Base-by-base conservation (phyloP, 2,329 filamentous ascomycete genomes). In the Cyphellophora europaea region DNA sequence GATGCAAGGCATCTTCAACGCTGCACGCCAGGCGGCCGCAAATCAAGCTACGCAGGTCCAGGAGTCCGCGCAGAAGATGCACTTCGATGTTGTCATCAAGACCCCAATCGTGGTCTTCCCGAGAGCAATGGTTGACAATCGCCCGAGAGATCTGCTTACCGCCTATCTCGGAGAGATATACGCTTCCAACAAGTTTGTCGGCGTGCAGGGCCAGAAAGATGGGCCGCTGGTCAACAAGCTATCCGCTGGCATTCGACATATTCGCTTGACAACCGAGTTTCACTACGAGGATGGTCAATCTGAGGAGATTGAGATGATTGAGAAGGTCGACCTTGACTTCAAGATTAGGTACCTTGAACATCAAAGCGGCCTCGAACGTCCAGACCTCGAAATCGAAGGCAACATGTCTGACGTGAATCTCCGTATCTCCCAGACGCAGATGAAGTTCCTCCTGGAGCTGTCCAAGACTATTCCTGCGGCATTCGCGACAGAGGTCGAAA, bases 1-100 rank as follows among this genome's bases (percentile, higher is more conserved):
- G 61, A 99, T 99, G 91, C 91, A 98, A 59, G 89, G 91, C 14
- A 82, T 98, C 35, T 98, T 94, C 67, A 98, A 99, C 53, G 89
- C 91, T 27, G 91, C 93, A 10, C 77, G 93, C 19, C 86, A 94
- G 59, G 93, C 89, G 25, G 91, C 93, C 3, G 85, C 91, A 25
- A 89, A 84, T 42, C 88, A 95, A 57, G 93, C 91, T 6, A 93
- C 76, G 39, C 88, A 95, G 53, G 75, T 98, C 5, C 91, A 96
- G 53, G 82, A 96, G 52, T 88, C 79, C 52, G 83, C 84, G 0
- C 85, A 79, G 52, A 86, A 85, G 44, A 84, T 96, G 65, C 88
- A 93, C 54, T 95, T 95, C 38, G 91, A 98, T 52, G 75, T 98
- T 13, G 71, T 93, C 13, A 75, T 98, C 53, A 93, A 86, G 54